Evolutionary conservation across 1,284 basidiomycete genomes (phyloP).

Genomic region (Paramarasmius palmivorus): DNA sequence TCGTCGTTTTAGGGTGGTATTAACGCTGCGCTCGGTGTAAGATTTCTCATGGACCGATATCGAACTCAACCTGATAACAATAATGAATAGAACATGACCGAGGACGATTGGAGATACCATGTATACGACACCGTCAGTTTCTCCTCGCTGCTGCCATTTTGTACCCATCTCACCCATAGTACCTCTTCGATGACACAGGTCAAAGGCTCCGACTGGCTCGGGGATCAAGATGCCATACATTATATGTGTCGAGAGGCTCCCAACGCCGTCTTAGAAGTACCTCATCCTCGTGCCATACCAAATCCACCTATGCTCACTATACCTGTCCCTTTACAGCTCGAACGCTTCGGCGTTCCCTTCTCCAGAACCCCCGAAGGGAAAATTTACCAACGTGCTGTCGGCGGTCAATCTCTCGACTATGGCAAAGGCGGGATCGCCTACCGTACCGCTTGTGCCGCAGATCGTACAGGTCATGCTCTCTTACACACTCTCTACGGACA

Average conservation of each 20-base stretch:
- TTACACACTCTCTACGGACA: conserved; percentile 99
- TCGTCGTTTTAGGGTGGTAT: conserved; percentile 82
- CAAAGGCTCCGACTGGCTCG: conserved; percentile 99
- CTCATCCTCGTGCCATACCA: conserved; percentile 18
- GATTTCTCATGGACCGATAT: conserved; percentile 27
- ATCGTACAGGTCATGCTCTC: conserved; percentile 98
- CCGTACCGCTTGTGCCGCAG: conserved; percentile 97
- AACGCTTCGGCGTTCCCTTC: conserved; percentile 99
- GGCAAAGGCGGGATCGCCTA: conserved; percentile 99
- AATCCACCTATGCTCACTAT: conserved; percentile 12
- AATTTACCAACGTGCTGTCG: conserved; percentile 99
- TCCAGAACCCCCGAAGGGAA: conserved; percentile 99
- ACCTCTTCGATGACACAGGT: conserved; percentile 50
- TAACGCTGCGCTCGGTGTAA: conserved; percentile 94
- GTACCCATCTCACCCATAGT: conserved; percentile 13
- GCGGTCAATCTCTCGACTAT: conserved; percentile 96
- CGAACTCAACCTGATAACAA: conserved; percentile 9
- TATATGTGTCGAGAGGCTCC: conserved; percentile 99
- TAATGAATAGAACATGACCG: conserved; percentile 90
- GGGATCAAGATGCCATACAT: conserved; percentile 99
- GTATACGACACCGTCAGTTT: conserved; percentile 93
- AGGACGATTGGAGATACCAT: conserved; percentile 99
- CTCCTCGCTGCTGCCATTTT: conserved; percentile 1
- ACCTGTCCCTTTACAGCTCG: conserved; percentile 71
- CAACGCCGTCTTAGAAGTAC: conserved; percentile 87